phyloP scores from a whole-genome alignment of 1,284 basidiomycete species.

The Clitocybe nebularis region DNA sequence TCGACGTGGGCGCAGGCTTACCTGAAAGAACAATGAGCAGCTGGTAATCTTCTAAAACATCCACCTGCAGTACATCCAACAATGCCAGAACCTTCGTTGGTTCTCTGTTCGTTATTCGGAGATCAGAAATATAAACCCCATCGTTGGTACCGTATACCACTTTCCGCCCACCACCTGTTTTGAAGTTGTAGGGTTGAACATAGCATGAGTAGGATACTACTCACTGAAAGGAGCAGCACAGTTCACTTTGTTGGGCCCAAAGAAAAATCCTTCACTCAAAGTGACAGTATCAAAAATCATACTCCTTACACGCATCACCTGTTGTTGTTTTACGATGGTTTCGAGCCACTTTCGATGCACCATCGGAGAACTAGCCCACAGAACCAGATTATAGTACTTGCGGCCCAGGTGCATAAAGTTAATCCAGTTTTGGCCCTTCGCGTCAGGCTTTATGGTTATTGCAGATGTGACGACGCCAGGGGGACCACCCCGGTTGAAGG shows the following conservation, averaged over 20 bases:
- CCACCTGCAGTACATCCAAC: slow-evolving; percentile 90
- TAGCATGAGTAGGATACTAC: slow-evolving; percentile 28
- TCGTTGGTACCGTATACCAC: slow-evolving; percentile 97
- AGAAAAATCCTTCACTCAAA: slow-evolving; percentile 87
- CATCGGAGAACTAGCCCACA: slow-evolving; percentile 89
- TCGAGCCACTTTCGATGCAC: slow-evolving; percentile 95
- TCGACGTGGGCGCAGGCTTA: slow-evolving; percentile 28
- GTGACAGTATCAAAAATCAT: slow-evolving; percentile 85
- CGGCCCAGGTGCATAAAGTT: slow-evolving; percentile 93
- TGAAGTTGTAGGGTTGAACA: slow-evolving; percentile 2
- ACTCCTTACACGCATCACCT: slow-evolving; percentile 79
- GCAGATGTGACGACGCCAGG: slow-evolving; percentile 31
- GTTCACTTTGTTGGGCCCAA: slow-evolving; percentile 80
- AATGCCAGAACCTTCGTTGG: slow-evolving; percentile 91
- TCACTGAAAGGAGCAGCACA: slow-evolving; percentile 93
- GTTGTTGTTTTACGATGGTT: slow-evolving; percentile 87
- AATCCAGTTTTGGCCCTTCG: slow-evolving; percentile 88
- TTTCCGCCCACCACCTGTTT: slow-evolving; percentile 76
- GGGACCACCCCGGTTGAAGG: slow-evolving; percentile 47
- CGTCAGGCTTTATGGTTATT: slow-evolving; percentile 55
- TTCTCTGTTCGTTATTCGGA: slow-evolving; percentile 73
- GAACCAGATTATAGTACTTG: slow-evolving; percentile 88
- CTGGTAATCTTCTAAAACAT: slow-evolving; percentile 95
- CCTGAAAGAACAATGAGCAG: slow-evolving; percentile 94
- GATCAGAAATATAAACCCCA: slow-evolving; percentile 91